phyloP scores from a whole-genome alignment of 306 rosid genomes.

The Pterocarpus macrocarpus region DNA sequence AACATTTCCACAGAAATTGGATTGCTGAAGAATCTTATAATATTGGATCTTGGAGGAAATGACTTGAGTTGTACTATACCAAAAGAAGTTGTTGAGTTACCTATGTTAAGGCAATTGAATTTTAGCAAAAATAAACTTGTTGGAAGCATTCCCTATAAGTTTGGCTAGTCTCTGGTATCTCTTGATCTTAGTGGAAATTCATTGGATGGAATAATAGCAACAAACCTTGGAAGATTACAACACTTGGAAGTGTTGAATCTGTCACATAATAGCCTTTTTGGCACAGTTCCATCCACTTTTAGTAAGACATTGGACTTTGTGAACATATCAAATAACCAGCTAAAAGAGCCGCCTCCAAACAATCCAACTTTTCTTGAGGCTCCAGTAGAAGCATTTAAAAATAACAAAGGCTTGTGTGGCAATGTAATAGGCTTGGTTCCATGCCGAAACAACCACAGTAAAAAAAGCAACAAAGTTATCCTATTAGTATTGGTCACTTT shows the following conservation, averaged over 20 bases:
- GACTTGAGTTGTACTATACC: neutral
- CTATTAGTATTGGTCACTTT: neutral
- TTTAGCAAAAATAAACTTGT: neutral
- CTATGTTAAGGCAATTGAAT: neutral
- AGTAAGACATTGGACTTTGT: constrained; percentile 32
- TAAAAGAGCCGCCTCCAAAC: neutral
- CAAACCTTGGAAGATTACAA: constrained; percentile 34
- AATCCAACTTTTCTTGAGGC: neutral
- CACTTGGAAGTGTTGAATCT: constrained; percentile 44
- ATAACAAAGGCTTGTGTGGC: neutral
- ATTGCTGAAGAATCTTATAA: neutral
- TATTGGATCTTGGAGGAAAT: neutral
- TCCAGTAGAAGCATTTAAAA: neutral
- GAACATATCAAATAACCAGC: constrained; percentile 24
- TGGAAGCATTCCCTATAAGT: neutral
- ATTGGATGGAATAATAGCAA: constrained; percentile 31
- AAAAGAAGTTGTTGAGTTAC: neutral
- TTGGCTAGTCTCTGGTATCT: neutral
- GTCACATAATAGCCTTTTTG: constrained; percentile 47
- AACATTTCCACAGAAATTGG: neutral
- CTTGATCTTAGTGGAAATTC: constrained; percentile 48
- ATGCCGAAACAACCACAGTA: neutral
- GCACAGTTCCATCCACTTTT: constrained; percentile 43
- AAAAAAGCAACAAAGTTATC: neutral
- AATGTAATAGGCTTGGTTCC: neutral